These are phyloP conservation scores for Plantago ovata DNA, from an alignment of 257 asterid species.

Conservation along the genomic window DNA sequence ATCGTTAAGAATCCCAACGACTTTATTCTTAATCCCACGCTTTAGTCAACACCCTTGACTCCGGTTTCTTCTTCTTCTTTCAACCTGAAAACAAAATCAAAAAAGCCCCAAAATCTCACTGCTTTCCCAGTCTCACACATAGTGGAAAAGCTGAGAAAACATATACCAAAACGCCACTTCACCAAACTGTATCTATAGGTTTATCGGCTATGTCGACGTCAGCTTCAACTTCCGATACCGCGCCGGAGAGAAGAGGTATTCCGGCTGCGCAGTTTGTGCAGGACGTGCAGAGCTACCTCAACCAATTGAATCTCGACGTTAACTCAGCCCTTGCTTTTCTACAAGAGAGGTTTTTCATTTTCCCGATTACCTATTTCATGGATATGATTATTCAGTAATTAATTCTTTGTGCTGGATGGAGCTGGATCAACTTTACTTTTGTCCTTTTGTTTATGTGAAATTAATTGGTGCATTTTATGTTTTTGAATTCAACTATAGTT, in stretches of 20 bases:
- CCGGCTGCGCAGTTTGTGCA: slow-evolving; percentile 90
- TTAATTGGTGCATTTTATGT: too few relatives aligned
- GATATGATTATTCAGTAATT: neutral
- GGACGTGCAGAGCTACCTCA: slow-evolving; percentile 78
- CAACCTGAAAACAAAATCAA: neutral
- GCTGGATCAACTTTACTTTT: neutral
- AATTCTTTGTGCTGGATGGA: neutral
- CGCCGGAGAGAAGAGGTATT: slow-evolving; percentile 76
- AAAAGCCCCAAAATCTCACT: slow-evolving; percentile 18
- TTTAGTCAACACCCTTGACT: neutral
- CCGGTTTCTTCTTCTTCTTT: neutral
- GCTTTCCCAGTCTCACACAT: slow-evolving; percentile 2
- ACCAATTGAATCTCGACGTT: slow-evolving; percentile 66
- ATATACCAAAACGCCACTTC: too few relatives aligned
- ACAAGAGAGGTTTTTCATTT: slow-evolving; percentile 68
- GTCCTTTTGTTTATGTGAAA: neutral
- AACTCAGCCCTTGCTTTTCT: slow-evolving; percentile 82
- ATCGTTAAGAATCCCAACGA: neutral
- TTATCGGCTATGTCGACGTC: slow-evolving; percentile 24
- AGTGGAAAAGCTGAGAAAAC: slow-evolving; percentile 7
- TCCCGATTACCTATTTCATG: neutral
- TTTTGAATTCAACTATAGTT: too few relatives aligned
- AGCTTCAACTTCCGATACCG: slow-evolving; percentile 41
- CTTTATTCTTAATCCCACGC: neutral
- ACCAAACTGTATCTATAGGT: neutral